phyloP scores from a whole-genome alignment of 805 yeast species.

The Lachancea mirantina region DNA sequence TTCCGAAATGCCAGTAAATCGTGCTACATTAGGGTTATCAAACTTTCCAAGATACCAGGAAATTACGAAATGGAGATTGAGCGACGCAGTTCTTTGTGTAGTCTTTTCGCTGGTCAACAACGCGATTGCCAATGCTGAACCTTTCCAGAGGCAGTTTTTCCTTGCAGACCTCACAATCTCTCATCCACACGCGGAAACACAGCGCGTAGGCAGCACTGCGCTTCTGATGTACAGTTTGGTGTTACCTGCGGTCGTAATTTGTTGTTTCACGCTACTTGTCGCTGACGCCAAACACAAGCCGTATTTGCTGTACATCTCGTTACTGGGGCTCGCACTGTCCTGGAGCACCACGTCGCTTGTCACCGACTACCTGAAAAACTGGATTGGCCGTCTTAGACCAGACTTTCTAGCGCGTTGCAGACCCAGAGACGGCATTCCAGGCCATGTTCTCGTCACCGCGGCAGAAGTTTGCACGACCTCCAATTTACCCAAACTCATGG shows the following conservation, averaged over 20 bases:
- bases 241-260: slow-evolving; percentile 42
- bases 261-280: slow-evolving; percentile 26
- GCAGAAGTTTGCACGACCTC: slow-evolving; percentile 58
- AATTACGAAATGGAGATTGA: slow-evolving; percentile 34
- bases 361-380: slow-evolving; percentile 70
- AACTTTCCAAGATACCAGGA: slow-evolving; percentile 15
- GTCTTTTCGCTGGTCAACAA: slow-evolving; percentile 27
- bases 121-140: slow-evolving; percentile 36
- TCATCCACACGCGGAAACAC: slow-evolving; percentile 73
- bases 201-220: slow-evolving; percentile 55
- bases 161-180: slow-evolving; percentile 69
- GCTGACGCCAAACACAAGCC: slow-evolving; percentile 45
- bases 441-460: slow-evolving; percentile 48
- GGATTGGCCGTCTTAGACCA: slow-evolving; percentile 88
- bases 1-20: slow-evolving; percentile 19
- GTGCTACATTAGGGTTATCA: slow-evolving; percentile 19
- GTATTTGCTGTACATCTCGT: slow-evolving; percentile 55
- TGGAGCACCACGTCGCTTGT: slow-evolving; percentile 52
- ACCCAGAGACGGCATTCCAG: slow-evolving; percentile 55
- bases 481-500: slow-evolving; percentile 39
- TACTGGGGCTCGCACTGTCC: slow-evolving; percentile 59
- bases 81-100: slow-evolving; percentile 32
- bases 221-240: slow-evolving; percentile 49
- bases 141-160: slow-evolving; percentile 73
- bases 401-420: slow-evolving; percentile 83